Conservation (phyloP, 768 basidiomycete genomes). For the Pleurotus citrinopileatus region DNA sequence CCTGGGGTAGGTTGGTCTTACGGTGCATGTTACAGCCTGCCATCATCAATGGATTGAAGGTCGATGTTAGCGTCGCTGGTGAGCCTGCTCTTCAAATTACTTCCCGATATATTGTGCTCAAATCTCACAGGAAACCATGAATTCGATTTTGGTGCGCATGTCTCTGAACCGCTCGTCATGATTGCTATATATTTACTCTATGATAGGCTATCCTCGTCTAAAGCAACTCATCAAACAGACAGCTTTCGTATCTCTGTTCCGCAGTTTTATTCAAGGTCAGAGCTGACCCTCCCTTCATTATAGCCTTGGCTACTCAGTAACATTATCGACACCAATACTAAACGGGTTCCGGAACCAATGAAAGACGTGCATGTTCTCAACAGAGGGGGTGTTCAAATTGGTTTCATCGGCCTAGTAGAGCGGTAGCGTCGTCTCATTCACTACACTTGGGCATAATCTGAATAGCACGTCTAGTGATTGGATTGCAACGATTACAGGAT, state of each 20-base stretch:
- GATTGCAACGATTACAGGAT: slow-evolving; percentile 57
- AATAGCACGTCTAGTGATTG: background rate
- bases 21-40: slow-evolving; percentile 54
- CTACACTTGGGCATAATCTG: background rate
- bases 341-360: slow-evolving; percentile 46
- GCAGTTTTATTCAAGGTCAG: background rate
- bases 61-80: slow-evolving; percentile 82
- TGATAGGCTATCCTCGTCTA: slow-evolving; percentile 60
- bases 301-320: slow-evolving; percentile 71
- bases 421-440: slow-evolving; percentile 34
- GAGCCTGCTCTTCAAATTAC: slow-evolving; percentile 19
- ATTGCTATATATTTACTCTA: background rate
- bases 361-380: slow-evolving; percentile 48
- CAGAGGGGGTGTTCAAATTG: slow-evolving; percentile 51
- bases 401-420: slow-evolving; percentile 67
- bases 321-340: slow-evolving; percentile 51
- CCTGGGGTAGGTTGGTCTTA: background rate
- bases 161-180: background rate
- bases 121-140: slow-evolving; percentile 78
- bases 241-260: slow-evolving; percentile 55
- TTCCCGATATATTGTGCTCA: background rate
- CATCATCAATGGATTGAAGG: slow-evolving; percentile 72
- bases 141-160: slow-evolving; percentile 73
- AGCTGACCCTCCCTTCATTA: background rate
- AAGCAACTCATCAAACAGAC: slow-evolving; percentile 69